Evolutionary conservation across 2,329 filamentous ascomycete genomes (phyloP).

Genomic region (Gliomastix tumulicola): DNA sequence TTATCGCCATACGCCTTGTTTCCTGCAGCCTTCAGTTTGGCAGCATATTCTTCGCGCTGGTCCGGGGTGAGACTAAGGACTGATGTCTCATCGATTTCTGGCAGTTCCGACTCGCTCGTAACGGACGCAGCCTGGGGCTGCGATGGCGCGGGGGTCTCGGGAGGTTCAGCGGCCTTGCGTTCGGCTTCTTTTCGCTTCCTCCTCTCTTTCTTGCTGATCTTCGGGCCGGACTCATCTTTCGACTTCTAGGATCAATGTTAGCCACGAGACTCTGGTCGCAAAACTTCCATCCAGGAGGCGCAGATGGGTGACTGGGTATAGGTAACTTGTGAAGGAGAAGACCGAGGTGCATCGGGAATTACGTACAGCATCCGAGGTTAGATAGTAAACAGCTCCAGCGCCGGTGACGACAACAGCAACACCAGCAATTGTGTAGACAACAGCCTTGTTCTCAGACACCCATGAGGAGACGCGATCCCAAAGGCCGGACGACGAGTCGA

Average conservation of each 20-base stretch:
- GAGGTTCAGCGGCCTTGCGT: constrained; percentile 42
- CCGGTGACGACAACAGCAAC: constrained; percentile 87
- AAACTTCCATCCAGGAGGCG: no score
- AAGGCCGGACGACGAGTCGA: constrained; percentile 58
- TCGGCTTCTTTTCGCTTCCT: constrained; percentile 79
- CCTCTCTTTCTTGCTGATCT: constrained; percentile 83
- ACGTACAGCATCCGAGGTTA: constrained; percentile 54
- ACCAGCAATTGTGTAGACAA: constrained; percentile 93
- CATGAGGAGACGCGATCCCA: constrained; percentile 89
- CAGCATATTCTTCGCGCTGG: constrained; percentile 79
- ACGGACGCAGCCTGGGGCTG: constrained; percentile 43
- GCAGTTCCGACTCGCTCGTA: constrained; percentile 60
- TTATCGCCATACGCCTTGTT: constrained; percentile 96
- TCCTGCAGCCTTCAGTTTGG: constrained; percentile 87
- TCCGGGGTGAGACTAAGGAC: constrained; percentile 46
- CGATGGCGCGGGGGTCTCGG: constrained; percentile 25
- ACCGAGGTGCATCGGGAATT: no score
- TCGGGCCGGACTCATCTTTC: constrained; percentile 47
- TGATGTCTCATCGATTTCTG: constrained; percentile 55
- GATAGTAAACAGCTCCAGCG: constrained; percentile 89
- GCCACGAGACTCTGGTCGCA: no score
- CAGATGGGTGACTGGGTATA: no score
- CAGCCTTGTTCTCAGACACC: constrained; percentile 91
- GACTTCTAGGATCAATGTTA: constrained; percentile 28
- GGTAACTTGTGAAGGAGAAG: no score